These are phyloP conservation scores for Noccaea caerulescens DNA, from an alignment of 345 rosid genomes.

Conservation along the genomic window DNA sequence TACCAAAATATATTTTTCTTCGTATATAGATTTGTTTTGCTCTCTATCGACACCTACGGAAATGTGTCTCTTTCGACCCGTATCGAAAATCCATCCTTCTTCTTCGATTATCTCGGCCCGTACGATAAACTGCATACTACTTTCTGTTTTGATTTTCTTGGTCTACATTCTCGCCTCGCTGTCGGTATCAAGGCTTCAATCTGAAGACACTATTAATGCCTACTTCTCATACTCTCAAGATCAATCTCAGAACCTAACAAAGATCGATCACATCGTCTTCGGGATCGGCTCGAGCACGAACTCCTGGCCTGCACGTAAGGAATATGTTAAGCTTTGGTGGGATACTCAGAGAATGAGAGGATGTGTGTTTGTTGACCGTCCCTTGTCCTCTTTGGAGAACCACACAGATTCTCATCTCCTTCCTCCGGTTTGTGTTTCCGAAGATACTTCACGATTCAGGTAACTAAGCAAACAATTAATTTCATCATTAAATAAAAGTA, in stretches of 20 bases:
- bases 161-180: conserved; percentile 53
- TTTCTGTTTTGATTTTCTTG: conserved; percentile 50
- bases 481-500: not conserved
- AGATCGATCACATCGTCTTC: conserved; percentile 66
- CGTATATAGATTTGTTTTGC: too few relatives aligned
- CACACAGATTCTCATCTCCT: conserved; percentile 42
- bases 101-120: conserved; percentile 28
- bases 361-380: conserved; percentile 60
- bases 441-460: conserved; percentile 70
- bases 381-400: conserved; percentile 36
- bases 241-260: conserved; percentile 44
- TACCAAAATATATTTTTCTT: not conserved
- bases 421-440: conserved; percentile 73
- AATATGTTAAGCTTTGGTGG: conserved; percentile 83
- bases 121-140: conserved; percentile 45
- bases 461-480: conserved; percentile 8
- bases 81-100: conserved; percentile 45
- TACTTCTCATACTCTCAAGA: conserved; percentile 42
- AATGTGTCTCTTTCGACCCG: conserved; percentile 47
- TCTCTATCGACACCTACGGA: conserved; percentile 2
- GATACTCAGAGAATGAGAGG: conserved; percentile 62
- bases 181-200: conserved; percentile 48
- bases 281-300: conserved; percentile 63
- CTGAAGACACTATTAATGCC: conserved; percentile 39
- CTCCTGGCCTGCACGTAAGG: conserved; percentile 62